Evolutionary conservation across 1,284 basidiomycete genomes (phyloP).

Genomic region (Spongispora temasekensis): DNA sequence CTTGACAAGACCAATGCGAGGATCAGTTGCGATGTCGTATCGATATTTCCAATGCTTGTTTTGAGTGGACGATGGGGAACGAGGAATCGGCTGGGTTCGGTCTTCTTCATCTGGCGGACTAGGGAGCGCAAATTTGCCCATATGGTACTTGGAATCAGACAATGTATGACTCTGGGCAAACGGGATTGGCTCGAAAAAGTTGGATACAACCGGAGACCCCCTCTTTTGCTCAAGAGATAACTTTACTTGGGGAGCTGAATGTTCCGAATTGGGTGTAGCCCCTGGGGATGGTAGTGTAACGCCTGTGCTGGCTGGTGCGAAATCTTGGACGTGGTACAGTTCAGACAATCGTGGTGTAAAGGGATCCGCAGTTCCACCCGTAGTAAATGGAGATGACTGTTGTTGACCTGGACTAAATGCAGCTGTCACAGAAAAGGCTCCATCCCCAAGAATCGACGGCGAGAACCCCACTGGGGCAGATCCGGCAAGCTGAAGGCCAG

Average conservation of each 20-base stretch:
- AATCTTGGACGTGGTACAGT: slow-evolving; percentile 19
- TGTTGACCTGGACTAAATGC: slow-evolving; percentile 25
- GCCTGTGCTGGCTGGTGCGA: slow-evolving; percentile 32
- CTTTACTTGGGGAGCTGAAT: slow-evolving; percentile 55
- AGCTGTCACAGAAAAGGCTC: slow-evolving; percentile 29
- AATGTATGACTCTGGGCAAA: slow-evolving; percentile 62
- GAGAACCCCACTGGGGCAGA: slow-evolving; percentile 35
- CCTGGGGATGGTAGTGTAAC: slow-evolving; percentile 44
- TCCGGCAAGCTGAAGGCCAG: slow-evolving; percentile 29
- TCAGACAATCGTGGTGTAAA: slow-evolving; percentile 36
- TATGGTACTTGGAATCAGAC: slow-evolving; percentile 69
- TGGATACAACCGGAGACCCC: slow-evolving; percentile 13
- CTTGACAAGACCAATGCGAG: slow-evolving; percentile 61
- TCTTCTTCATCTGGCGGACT: slow-evolving; percentile 58
- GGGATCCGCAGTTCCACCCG: slow-evolving; percentile 25
- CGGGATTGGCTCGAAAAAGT: slow-evolving; percentile 66
- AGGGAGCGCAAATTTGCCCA: slow-evolving; percentile 73
- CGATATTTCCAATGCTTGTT: slow-evolving; percentile 45
- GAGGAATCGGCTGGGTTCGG: slow-evolving; percentile 32
- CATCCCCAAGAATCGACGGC: slow-evolving; percentile 34
- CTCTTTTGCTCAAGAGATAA: slow-evolving; percentile 30
- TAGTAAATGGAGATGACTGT: slow-evolving; percentile 34
- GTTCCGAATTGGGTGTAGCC: slow-evolving; percentile 44
- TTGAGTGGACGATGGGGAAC: slow-evolving; percentile 13
- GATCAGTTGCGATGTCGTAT: slow-evolving; percentile 65